These are phyloP conservation scores for Aspergillus carbonarius DNA, from an alignment of 2,329 filamentous ascomycete species.

Conservation along the genomic window DNA sequence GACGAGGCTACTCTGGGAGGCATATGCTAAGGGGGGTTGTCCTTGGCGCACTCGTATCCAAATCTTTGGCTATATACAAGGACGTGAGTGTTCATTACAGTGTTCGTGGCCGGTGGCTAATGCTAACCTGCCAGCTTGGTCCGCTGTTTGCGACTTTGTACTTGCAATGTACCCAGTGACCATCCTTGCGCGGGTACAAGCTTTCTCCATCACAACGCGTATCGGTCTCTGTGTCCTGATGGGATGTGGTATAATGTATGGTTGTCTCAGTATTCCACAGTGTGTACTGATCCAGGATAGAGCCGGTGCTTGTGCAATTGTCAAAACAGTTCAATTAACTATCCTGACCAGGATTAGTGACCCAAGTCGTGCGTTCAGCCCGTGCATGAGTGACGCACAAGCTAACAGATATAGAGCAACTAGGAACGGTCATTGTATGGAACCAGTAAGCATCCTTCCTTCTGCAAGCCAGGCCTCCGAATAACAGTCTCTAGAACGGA, in stretches of 20 bases:
- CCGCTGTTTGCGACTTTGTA: slow-evolving; percentile 21
- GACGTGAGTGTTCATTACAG: slow-evolving; percentile 16
- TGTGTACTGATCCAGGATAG: background rate
- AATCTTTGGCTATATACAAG: slow-evolving; percentile 20
- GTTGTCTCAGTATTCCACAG: background rate
- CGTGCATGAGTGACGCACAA: background rate
- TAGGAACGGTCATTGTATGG: slow-evolving; percentile 17
- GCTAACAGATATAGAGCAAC: slow-evolving; percentile 8
- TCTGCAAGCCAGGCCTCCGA: background rate
- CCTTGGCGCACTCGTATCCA: slow-evolving; percentile 14
- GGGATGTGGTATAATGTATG: slow-evolving; percentile 25
- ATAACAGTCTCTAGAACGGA: slow-evolving; percentile 15
- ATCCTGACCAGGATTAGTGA: slow-evolving; percentile 13
- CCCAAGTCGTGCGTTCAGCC: slow-evolving; percentile 14
- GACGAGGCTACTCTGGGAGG: slow-evolving; percentile 17
- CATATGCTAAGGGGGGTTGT: slow-evolving; percentile 12
- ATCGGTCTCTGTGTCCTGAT: slow-evolving; percentile 29
- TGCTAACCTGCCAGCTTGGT: slow-evolving; percentile 12
- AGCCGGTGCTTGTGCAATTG: slow-evolving; percentile 20
- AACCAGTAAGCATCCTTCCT: slow-evolving; percentile 15
- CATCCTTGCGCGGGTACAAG: slow-evolving; percentile 25
- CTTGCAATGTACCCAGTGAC: slow-evolving; percentile 27
- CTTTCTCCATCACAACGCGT: slow-evolving; percentile 18
- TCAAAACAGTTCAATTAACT: slow-evolving; percentile 16
- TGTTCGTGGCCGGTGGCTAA: background rate